Evolutionary conservation across 352 stramenopile species (phyloP).

Genomic region (Thraustotheca clavata): DNA sequence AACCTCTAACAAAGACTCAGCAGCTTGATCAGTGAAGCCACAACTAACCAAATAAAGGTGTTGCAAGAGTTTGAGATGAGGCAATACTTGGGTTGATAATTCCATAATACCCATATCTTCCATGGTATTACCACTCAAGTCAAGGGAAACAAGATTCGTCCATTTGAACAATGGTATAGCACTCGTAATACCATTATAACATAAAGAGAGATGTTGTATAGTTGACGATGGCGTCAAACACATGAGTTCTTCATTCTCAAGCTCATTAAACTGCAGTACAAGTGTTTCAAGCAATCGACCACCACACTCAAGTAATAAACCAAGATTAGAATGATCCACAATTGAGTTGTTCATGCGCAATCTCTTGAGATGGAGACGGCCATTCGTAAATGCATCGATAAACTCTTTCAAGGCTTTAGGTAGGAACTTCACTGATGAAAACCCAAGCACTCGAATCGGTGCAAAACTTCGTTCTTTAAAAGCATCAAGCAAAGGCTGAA

Average conservation of each 20-base stretch:
- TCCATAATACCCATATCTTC: background rate
- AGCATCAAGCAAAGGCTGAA: background rate
- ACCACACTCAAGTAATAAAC: background rate
- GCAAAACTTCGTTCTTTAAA: background rate
- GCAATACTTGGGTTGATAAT: background rate
- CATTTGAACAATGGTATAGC: background rate
- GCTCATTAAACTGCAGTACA: conserved; percentile 4
- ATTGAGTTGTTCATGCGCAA: conserved; percentile 17
- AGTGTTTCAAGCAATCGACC: conserved; percentile 2
- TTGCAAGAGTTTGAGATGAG: background rate
- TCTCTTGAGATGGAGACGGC: background rate
- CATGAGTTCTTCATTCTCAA: conserved; percentile 5
- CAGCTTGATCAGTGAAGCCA: background rate
- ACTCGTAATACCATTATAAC: conserved; percentile 8
- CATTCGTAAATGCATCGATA: background rate
- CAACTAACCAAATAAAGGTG: conserved; percentile 1
- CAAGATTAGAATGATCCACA: background rate
- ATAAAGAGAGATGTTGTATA: background rate
- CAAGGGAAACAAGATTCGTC: background rate
- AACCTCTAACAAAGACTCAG: background rate
- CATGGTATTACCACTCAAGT: conserved; percentile 7
- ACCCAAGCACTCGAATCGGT: background rate
- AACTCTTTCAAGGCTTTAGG: background rate
- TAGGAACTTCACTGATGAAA: conserved; percentile 9
- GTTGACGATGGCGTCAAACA: background rate